phyloP scores from a whole-genome alignment of 2,329 filamentous ascomycete species.

The Colletotrichum sp. region DNA sequence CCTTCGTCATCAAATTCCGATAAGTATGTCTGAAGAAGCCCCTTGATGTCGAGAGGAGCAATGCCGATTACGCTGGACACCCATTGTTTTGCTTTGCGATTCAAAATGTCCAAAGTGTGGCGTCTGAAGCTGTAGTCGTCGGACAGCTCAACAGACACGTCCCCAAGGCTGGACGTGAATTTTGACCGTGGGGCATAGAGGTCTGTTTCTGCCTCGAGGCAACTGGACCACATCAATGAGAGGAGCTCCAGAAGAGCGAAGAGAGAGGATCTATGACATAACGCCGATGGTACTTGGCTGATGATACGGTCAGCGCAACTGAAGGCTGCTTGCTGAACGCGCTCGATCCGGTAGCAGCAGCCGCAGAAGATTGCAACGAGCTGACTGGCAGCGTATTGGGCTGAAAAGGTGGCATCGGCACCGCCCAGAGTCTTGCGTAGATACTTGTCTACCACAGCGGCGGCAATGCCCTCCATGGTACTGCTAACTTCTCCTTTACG shows the following conservation, averaged over 20 bases:
- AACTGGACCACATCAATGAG: conserved; percentile 94
- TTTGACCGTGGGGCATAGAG: conserved; percentile 87
- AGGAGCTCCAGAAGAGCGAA: conserved; percentile 93
- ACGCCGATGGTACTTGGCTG: conserved; percentile 80
- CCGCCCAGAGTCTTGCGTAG: conserved; percentile 76
- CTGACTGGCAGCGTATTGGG: conserved; percentile 87
- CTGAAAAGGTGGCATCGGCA: conserved; percentile 79
- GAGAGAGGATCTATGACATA: conserved; percentile 88
- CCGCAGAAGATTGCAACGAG: conserved; percentile 83
- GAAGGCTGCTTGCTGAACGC: conserved; percentile 88
- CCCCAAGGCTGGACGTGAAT: conserved; percentile 78
- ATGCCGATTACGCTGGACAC: conserved; percentile 80
- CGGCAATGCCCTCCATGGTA: conserved; percentile 68
- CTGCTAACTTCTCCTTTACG: conserved; percentile 66
- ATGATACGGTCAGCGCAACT: conserved; percentile 87
- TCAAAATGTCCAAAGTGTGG: conserved; percentile 77
- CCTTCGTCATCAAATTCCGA: conserved; percentile 94
- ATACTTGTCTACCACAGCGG: conserved; percentile 80
- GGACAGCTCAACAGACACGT: conserved; percentile 87
- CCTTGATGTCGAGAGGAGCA: conserved; percentile 92
- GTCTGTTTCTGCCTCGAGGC: conserved; percentile 92
- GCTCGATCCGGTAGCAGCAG: conserved; percentile 92
- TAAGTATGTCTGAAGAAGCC: conserved; percentile 92
- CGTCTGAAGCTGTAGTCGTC: conserved; percentile 88
- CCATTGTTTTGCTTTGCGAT: conserved; percentile 81